Conservation (phyloP, 2,329 filamentous ascomycete genomes). For the Fragosphaeria purpurea region DNA sequence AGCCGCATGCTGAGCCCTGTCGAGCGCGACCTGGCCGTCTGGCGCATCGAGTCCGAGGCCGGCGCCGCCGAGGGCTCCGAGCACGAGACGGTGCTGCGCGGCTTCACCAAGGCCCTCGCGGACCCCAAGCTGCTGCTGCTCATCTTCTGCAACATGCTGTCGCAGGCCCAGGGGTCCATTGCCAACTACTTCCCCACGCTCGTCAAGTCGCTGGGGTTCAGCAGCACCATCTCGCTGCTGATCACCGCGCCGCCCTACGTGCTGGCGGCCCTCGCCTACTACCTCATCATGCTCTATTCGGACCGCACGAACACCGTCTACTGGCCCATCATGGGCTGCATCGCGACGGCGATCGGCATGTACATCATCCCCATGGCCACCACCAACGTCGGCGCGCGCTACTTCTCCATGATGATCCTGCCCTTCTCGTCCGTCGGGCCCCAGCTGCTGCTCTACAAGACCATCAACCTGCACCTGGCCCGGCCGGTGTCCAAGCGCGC, state of each 20-base stretch:
- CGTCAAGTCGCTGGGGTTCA: constrained; percentile 22
- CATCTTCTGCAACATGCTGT: constrained; percentile 19
- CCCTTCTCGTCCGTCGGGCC: constrained; percentile 29
- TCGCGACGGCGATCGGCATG: constrained; percentile 23
- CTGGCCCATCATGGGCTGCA: constrained; percentile 24
- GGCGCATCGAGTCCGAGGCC: constrained; percentile 22
- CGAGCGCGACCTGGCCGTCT: constrained; percentile 23
- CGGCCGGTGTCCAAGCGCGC: constrained; percentile 31
- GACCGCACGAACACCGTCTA: constrained; percentile 25
- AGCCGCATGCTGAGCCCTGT: constrained; percentile 21
- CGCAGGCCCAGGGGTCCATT: constrained; percentile 26
- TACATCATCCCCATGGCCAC: constrained; percentile 29
- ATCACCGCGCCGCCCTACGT: constrained; percentile 37
- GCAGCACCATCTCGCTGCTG: constrained; percentile 30
- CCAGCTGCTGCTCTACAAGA: constrained; percentile 31
- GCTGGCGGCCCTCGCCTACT: constrained; percentile 23
- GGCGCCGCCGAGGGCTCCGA: constrained; percentile 28
- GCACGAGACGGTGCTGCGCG: constrained; percentile 18
- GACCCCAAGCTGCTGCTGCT: constrained; percentile 8
- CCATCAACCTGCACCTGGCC: constrained; percentile 21
- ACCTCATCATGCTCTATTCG: constrained; percentile 24
- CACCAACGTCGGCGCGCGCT: constrained; percentile 27
- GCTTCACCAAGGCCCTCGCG: constrained; percentile 8
- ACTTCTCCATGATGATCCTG: constrained; percentile 32
- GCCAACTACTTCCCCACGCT: constrained; percentile 22